These are phyloP conservation scores for Yarrowia sp. DNA, from an alignment of 805 yeast genomes.

Conservation along the genomic window DNA sequence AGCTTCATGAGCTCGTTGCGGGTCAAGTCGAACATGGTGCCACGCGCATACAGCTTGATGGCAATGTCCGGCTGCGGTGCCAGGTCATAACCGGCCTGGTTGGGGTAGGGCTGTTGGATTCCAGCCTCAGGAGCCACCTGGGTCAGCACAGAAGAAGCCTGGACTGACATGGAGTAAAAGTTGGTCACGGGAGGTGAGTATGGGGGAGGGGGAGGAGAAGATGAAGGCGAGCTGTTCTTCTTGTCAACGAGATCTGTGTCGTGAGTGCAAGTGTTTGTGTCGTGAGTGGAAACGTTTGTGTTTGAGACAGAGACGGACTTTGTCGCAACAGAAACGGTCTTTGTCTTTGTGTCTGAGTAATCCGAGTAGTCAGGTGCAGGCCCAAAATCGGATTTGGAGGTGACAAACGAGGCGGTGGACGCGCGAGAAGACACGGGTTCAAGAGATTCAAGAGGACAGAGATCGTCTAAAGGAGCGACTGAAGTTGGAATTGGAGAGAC, in stretches of 20 bases:
- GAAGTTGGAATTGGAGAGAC: constrained; percentile 23
- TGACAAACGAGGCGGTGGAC: constrained; percentile 28
- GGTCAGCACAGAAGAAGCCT: constrained; percentile 59
- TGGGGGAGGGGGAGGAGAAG: constrained; percentile 44
- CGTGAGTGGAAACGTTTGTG: not conserved
- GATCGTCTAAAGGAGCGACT: constrained; percentile 38
- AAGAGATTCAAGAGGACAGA: constrained; percentile 12
- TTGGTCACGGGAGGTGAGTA: constrained; percentile 44
- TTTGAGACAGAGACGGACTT: not conserved
- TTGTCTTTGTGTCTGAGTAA: not conserved
- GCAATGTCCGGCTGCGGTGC: constrained; percentile 54
- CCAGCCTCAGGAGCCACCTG: constrained; percentile 64
- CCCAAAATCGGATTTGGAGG: constrained; percentile 22
- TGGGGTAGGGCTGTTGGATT: constrained; percentile 19
- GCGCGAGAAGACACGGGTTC: constrained; percentile 9
- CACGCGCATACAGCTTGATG: constrained; percentile 81
- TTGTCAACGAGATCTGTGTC: not conserved
- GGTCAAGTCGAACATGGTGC: constrained; percentile 73
- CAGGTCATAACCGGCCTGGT: constrained; percentile 35
- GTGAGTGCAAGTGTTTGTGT: not conserved
- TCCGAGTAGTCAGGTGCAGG: constrained; percentile 26
- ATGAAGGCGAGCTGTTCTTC: not conserved
- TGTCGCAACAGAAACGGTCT: not conserved
- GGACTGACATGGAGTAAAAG: constrained; percentile 44
- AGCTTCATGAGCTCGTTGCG: constrained; percentile 88